A percentile compares a stretch with the other conserved stretches of the same genome.
These are phyloP conservation scores for Linnemannia elongata DNA, from an alignment of 192 early-diverging fungal genomes.

Conservation along the genomic window DNA sequence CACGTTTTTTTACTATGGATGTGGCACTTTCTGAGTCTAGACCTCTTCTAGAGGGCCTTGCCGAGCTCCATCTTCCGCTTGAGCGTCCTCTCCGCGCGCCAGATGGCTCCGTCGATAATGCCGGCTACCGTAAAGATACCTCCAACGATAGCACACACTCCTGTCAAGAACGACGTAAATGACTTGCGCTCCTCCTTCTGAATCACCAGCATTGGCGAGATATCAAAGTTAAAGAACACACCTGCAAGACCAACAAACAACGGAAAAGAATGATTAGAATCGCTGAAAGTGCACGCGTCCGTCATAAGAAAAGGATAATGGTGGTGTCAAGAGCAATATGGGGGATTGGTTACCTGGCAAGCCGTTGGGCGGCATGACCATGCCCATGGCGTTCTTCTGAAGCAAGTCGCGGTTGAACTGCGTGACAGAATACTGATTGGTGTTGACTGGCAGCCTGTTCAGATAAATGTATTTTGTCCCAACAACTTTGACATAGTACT, in stretches of 20 bases:
- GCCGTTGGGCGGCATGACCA: constrained; percentile 25
- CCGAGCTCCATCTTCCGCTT: constrained; percentile 87
- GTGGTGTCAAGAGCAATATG: neutral
- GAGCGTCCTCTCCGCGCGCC: constrained; percentile 84
- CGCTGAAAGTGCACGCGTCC: neutral
- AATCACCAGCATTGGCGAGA: constrained; percentile 95
- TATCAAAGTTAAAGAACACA: constrained; percentile 94
- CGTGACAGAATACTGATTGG: constrained; percentile 97
- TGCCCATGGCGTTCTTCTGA: constrained; percentile 30
- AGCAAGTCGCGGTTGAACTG: constrained; percentile 80
- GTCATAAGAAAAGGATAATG: neutral
- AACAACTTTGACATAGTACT: constrained; percentile 97
- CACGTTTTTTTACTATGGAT: neutral
- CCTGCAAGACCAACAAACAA: constrained; percentile 61
- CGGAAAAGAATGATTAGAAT: neutral
- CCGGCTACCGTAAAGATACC: constrained; percentile 97
- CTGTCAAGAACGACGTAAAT: constrained; percentile 90
- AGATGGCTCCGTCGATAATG: constrained; percentile 89
- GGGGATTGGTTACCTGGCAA: constrained; percentile 45
- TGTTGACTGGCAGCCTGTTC: constrained; percentile 76
- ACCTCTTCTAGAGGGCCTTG: constrained; percentile 69
- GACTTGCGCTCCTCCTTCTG: constrained; percentile 86
- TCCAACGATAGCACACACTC: constrained; percentile 92
- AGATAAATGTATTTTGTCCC: constrained; percentile 83
- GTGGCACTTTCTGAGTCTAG: neutral